Base-by-base conservation (phyloP, 768 basidiomycete genomes). In the Lentinus brumalis region DNA sequence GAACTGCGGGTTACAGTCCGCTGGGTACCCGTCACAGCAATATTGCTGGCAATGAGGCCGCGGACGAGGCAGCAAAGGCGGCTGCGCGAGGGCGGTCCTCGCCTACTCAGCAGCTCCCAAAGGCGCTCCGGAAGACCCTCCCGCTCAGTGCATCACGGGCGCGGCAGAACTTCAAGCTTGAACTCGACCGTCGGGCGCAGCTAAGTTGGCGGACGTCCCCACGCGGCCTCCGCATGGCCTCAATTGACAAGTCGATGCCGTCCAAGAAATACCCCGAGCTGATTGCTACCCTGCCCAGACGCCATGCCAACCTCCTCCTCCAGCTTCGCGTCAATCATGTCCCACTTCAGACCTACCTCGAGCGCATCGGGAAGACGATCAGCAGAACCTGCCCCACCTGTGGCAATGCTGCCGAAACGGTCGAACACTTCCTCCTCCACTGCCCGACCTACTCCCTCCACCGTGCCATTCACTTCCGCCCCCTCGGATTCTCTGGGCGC, bases 261-360 rank as follows among this genome's bases (percentile, higher is more conserved):
- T 62, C 56, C 1, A 46, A 45, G 44, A 32, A 41, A 9, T 63
- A 49, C 29, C 41, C 3, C 3, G 47, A 35, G 40, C 58, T 60
- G 2, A 42, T 56, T 0, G 26, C 29, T 0, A 8, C 3, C 2
- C 50, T 64, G 6, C 63, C 63, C 7, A 21, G 56, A 21, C 50
- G 51, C 1, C 58, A 60, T 5, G 45, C 59, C 10, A 35, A 35
- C 47, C 42, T 71, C 2, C 63, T 76, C 11, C 56, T 71, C 31
- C 75, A 76, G 40, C 69, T 78, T 0, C 44, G 72, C 9, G 73
- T 73, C 2, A 69, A 71, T 2, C 76, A 78, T 51, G 59, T 57
- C 10, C 69, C 72, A 0, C 68, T 77, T 0, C 70, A 74, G 41
- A 40, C 63, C 11, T 68, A 75, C 66, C 70, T 69, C 5, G 35